These are phyloP conservation scores for Phaeosphaeriaceae sp. DNA, from an alignment of 2,329 filamentous ascomycete genomes.

Conservation along the genomic window DNA sequence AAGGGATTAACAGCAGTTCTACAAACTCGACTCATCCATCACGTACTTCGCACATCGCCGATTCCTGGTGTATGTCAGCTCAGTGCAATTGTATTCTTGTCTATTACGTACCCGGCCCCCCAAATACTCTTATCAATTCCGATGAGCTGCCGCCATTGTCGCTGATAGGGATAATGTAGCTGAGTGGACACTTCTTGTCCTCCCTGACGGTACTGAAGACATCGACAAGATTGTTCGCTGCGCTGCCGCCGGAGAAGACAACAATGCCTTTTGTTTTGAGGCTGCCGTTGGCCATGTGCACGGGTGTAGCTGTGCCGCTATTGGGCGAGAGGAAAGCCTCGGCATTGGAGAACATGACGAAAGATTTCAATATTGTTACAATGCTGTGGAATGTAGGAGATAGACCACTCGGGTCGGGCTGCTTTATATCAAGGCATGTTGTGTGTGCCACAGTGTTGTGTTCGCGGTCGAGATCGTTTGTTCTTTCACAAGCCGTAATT, in stretches of 20 bases:
- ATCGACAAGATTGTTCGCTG: constrained; percentile 93
- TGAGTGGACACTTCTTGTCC: constrained; percentile 71
- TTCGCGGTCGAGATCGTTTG: constrained; percentile 17
- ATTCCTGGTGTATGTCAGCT: constrained; percentile 53
- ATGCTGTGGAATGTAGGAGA: not conserved
- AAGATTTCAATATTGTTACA: not conserved
- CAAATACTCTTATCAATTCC: constrained; percentile 92
- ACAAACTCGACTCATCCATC: constrained; percentile 10
- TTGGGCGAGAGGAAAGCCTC: constrained; percentile 25
- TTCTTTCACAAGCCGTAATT: constrained; percentile 20
- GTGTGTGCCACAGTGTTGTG: constrained; percentile 27
- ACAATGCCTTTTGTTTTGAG: constrained; percentile 66
- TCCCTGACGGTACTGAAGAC: constrained; percentile 73
- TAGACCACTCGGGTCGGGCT: constrained; percentile 22
- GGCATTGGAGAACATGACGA: constrained; percentile 20
- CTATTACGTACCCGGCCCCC: constrained; percentile 75
- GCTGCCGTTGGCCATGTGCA: constrained; percentile 29
- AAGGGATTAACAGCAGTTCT: constrained; percentile 1
- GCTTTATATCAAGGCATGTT: constrained; percentile 27
- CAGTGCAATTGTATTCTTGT: not conserved
- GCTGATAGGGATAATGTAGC: constrained; percentile 91
- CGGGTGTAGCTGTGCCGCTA: constrained; percentile 22
- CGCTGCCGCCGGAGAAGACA: constrained; percentile 90
- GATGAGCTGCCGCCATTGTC: constrained; percentile 96
- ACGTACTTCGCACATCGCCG: constrained; percentile 76